Evolutionary conservation across 805 yeast genomes (phyloP), one percentile per base, ranked within the genome.

Genomic region (Pichia ethanolica): DNA sequence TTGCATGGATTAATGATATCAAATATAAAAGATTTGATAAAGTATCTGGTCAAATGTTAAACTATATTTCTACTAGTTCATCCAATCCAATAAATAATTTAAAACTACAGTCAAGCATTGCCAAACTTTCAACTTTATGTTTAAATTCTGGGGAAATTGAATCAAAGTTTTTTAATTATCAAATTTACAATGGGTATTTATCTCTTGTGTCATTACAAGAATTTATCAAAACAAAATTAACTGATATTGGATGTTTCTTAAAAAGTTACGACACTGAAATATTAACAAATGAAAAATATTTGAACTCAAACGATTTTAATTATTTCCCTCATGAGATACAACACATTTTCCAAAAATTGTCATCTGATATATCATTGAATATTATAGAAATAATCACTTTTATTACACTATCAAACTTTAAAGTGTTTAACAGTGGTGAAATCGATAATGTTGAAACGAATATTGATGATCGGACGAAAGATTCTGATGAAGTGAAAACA

Each of bases 1-100:
- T 86, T 45, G 74, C 87, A 3, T 89, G 96, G 96, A 82, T 89
- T 25, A 74, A 78, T 49, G 76, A 83, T 49, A 63, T 88, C 12
- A 62, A 78, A 34, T 78, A 72, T 53, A 71, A 70, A 4, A 70
- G 79, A 9, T 85, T 73, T 59, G 54, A 46, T 5, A 59, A 64
- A 1, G 91, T 89, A 0, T 68, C 83, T 1, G 57, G 62, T 12
- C 69, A 72, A 1, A 66, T 89, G 33, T 57, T 70, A 4, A 59
- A 65, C 1, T 73, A 78, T 27, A 5, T 30, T 68, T 73, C 12
- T 28, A 49, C 13, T 62, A 71, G 4, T 53, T 61, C 3, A 74
- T 73, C 14, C 79, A 77, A 28, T 59, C 66, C 9, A 68, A 73
- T 41, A 65, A 65, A 11, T 75, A 74, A 13, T 55, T 76, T 75